Evolutionary conservation across 306 rosid genomes (phyloP).

Genomic region (Spatholobus suberectus): DNA sequence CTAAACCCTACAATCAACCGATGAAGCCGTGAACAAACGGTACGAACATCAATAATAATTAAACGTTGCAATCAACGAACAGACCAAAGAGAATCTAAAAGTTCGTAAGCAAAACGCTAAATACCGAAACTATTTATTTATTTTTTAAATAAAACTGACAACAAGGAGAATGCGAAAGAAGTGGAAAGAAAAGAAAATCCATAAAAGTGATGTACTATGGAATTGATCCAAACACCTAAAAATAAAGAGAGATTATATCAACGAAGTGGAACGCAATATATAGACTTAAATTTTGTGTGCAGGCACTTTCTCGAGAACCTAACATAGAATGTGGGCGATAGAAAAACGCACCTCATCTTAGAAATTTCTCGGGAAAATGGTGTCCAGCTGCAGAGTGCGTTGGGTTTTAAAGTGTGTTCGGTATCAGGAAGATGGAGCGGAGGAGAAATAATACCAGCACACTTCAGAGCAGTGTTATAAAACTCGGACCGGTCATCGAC

Average conservation of each 20-base stretch:
- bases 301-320: background rate
- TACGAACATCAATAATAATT: background rate
- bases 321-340: background rate
- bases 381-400: background rate
- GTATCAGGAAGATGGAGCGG: too few relatives aligned
- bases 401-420: background rate
- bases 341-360: slow-evolving; percentile 41
- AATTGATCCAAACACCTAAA: background rate
- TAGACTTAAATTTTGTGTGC: background rate
- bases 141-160: background rate
- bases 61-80: background rate
- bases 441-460: too few relatives aligned
- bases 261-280: background rate
- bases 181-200: background rate
- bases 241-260: background rate
- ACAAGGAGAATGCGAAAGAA: background rate
- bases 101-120: background rate
- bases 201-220: too few relatives aligned
- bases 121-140: background rate
- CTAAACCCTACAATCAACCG: slow-evolving; percentile 9
- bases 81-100: background rate
- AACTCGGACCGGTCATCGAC: too few relatives aligned
- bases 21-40: background rate
- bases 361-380: background rate
- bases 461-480: too few relatives aligned